Conservation (phyloP, 345 rosid genomes). For the Cardamine resedifolia region DNA sequence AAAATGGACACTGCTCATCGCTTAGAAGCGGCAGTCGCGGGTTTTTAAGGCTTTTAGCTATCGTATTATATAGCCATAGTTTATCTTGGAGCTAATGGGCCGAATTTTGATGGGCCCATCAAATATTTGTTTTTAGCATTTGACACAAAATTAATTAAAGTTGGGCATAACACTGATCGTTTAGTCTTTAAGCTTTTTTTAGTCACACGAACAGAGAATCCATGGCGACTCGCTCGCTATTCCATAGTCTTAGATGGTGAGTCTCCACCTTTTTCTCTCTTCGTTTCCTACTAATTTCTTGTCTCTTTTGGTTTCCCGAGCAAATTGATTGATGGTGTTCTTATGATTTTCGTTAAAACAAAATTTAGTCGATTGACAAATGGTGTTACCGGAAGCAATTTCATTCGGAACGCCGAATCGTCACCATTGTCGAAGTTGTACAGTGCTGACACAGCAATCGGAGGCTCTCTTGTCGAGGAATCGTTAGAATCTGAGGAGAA, state of each 20-base stretch:
- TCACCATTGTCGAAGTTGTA: conserved; percentile 18
- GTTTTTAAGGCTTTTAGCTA: too few relatives aligned
- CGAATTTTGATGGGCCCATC: conserved; percentile 1
- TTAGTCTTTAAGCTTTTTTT: too few relatives aligned
- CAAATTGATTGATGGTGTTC: background rate
- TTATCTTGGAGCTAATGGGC: conserved; percentile 8
- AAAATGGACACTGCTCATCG: too few relatives aligned
- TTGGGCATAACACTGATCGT: too few relatives aligned
- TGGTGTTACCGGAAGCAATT: conserved; percentile 26
- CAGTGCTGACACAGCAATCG: conserved; percentile 30
- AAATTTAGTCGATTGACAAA: conserved; percentile 24
- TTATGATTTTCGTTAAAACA: background rate
- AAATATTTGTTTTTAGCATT: background rate
- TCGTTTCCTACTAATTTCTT: background rate
- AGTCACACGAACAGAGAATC: conserved; percentile 16
- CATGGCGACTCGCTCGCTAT: conserved; percentile 42
- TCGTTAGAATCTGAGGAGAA: conserved; percentile 37
- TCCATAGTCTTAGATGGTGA: conserved; percentile 32
- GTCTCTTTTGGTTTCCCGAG: background rate
- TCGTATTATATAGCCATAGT: background rate
- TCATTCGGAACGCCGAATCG: conserved; percentile 18
- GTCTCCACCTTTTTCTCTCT: background rate
- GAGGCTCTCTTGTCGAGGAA: conserved; percentile 42
- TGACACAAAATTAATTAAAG: background rate
- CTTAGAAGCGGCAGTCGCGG: background rate